These are phyloP conservation scores for Cornus florida DNA, from an alignment of 148 eudicot genomes.

Conservation along the genomic window DNA sequence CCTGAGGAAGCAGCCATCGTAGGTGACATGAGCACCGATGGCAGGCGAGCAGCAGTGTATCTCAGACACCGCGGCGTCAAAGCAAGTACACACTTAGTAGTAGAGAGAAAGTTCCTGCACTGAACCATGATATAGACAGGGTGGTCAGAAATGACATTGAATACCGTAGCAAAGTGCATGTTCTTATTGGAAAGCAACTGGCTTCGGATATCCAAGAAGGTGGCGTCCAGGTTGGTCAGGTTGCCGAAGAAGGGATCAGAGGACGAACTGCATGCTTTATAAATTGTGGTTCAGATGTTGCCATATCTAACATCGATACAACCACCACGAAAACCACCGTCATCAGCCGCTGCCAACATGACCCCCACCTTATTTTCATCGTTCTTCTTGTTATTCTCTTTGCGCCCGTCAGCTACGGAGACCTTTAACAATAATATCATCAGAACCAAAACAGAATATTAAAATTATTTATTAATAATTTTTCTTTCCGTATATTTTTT, in stretches of 20 bases:
- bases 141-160: slow-evolving; percentile 6
- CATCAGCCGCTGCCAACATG: neutral
- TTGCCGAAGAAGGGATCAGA: slow-evolving; percentile 11
- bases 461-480: too few species aligned
- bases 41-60: slow-evolving; percentile 23
- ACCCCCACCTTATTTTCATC: neutral
- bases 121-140: slow-evolving; percentile 29
- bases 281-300: slow-evolving; percentile 23
- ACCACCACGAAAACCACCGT: neutral
- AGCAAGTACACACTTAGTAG: slow-evolving; percentile 23
- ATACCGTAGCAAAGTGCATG: slow-evolving; percentile 19
- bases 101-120: slow-evolving; percentile 32
- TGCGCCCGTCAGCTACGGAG: too few species aligned
- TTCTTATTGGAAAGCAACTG: neutral
- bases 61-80: slow-evolving; percentile 11
- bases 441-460: too few species aligned
- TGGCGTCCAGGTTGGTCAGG: slow-evolving; percentile 18
- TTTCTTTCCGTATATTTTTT: too few species aligned
- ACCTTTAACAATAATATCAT: too few species aligned
- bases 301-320: neutral
- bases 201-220: slow-evolving; percentile 12
- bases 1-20: slow-evolving; percentile 38
- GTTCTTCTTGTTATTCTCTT: neutral
- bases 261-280: slow-evolving; percentile 26
- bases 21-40: slow-evolving; percentile 25